Conservation (phyloP, 176 grass and related monocot genomes). For the Avena eriantha region DNA sequence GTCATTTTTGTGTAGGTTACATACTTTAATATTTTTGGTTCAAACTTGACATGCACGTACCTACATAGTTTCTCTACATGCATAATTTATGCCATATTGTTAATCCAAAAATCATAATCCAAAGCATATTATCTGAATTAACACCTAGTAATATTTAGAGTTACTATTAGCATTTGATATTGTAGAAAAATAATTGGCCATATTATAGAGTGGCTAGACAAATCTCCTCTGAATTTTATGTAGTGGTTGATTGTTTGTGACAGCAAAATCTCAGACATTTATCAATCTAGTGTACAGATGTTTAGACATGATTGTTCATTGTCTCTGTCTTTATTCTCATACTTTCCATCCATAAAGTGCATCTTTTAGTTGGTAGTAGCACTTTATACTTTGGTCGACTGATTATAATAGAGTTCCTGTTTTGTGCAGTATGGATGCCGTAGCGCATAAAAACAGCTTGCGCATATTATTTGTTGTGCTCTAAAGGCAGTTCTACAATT, state of each 20-base stretch:
- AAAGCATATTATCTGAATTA: too few relatives aligned
- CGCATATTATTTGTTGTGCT: not conserved
- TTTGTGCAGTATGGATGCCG: not conserved
- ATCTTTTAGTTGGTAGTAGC: constrained; percentile 30
- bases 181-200: too few relatives aligned
- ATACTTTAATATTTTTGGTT: too few relatives aligned
- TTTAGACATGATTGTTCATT: not conserved
- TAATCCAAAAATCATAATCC: too few relatives aligned
- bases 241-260: constrained; percentile 20
- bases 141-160: too few relatives aligned
- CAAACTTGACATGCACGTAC: too few relatives aligned
- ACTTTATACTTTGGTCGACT: constrained; percentile 8
- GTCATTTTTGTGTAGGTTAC: too few relatives aligned
- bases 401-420: constrained; percentile 17
- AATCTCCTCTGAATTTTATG: constrained; percentile 21
- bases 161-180: too few relatives aligned
- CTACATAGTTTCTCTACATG: too few relatives aligned
- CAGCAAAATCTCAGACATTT: constrained; percentile 22
- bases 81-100: too few relatives aligned
- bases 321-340: not conserved
- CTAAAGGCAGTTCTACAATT: not conserved
- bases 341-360: constrained; percentile 12
- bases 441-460: not conserved
- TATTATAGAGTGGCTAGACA: not conserved
- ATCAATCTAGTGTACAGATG: not conserved